Percentiles rank a stretch among this genome's conserved stretches.
These are phyloP conservation scores for Theileria sp. DNA, from an alignment of 169 alveolate species.

Conservation along the genomic window DNA sequence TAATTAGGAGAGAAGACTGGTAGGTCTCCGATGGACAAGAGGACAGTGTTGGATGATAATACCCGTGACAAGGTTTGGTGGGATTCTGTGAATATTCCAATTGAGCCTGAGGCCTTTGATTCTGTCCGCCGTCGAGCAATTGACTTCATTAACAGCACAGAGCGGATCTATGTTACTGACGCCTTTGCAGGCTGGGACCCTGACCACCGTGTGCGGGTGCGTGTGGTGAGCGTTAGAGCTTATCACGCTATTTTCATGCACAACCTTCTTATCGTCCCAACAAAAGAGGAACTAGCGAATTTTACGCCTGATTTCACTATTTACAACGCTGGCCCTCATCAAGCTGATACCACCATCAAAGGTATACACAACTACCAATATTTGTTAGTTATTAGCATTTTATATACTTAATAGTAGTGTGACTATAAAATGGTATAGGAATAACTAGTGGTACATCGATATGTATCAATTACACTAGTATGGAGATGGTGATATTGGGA, in stretches of 20 bases:
- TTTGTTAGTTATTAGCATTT: not conserved
- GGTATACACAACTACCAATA: not conserved
- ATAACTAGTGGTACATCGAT: slow-evolving; percentile 90
- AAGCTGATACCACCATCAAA: slow-evolving; percentile 1
- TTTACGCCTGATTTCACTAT: slow-evolving; percentile 87
- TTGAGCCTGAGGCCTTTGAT: slow-evolving; percentile 82
- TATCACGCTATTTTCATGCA: slow-evolving; percentile 97
- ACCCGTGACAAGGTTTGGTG: slow-evolving; percentile 89
- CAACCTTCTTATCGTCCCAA: slow-evolving; percentile 91
- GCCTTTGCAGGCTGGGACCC: slow-evolving; percentile 98
- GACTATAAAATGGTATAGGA: slow-evolving; percentile 53
- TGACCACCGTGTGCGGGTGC: slow-evolving; percentile 84
- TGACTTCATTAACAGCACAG: slow-evolving; percentile 85
- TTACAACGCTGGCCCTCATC: slow-evolving; percentile 89
- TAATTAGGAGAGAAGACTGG: slow-evolving; percentile 84
- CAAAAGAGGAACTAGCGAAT: slow-evolving; percentile 80
- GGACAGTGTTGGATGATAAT: slow-evolving; percentile 85
- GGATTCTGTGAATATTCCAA: slow-evolving; percentile 93
- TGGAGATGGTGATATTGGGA: slow-evolving; percentile 92
- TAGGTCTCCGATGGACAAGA: slow-evolving; percentile 90
- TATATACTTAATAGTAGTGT: not conserved
- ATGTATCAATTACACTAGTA: slow-evolving; percentile 82
- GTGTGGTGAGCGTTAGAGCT: slow-evolving; percentile 89
- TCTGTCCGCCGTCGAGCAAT: slow-evolving; percentile 89
- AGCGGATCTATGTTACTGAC: slow-evolving; percentile 89